phyloP scores from a whole-genome alignment of 78 protist species.

The Emiliania huxleyi region DNA sequence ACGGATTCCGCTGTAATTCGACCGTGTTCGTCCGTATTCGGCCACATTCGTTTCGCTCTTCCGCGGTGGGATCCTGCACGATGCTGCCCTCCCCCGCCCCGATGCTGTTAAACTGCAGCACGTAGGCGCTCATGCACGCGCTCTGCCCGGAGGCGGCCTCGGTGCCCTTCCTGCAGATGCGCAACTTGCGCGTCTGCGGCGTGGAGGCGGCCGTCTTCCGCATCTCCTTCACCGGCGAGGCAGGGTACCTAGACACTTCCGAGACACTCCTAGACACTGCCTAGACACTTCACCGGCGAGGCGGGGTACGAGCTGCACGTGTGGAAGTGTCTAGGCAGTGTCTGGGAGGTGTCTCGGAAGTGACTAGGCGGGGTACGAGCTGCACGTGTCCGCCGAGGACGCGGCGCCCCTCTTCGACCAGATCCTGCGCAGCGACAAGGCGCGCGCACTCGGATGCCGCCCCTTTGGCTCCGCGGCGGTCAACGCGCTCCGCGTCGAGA shows the following conservation, averaged over 20 bases:
- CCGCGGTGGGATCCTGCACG: no score
- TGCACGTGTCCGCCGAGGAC: not conserved
- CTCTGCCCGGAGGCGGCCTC: not conserved
- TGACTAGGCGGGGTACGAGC: not conserved
- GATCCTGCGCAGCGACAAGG: not conserved
- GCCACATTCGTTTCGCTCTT: no score
- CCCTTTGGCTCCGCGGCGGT: not conserved
- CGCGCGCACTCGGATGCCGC: not conserved
- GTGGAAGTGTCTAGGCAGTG: no score
- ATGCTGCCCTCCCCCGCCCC: no score
- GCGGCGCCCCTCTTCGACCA: not conserved
- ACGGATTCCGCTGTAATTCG: no score
- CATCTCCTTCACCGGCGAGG: slow-evolving; percentile 6
- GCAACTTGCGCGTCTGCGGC: not conserved
- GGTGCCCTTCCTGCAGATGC: not conserved
- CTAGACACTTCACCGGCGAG: slow-evolving; percentile 1
- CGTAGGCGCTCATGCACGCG: not conserved
- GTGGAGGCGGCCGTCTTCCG: not conserved
- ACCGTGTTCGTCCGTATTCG: no score
- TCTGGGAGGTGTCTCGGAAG: no score
- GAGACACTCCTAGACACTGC: no score
- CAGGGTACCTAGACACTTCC: no score
- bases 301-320: not conserved
- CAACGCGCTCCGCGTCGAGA: slow-evolving; percentile 30
- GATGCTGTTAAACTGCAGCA: no score